These are phyloP conservation scores for Septoria linicola DNA, from an alignment of 2,329 filamentous ascomycete genomes.

Conservation along the genomic window DNA sequence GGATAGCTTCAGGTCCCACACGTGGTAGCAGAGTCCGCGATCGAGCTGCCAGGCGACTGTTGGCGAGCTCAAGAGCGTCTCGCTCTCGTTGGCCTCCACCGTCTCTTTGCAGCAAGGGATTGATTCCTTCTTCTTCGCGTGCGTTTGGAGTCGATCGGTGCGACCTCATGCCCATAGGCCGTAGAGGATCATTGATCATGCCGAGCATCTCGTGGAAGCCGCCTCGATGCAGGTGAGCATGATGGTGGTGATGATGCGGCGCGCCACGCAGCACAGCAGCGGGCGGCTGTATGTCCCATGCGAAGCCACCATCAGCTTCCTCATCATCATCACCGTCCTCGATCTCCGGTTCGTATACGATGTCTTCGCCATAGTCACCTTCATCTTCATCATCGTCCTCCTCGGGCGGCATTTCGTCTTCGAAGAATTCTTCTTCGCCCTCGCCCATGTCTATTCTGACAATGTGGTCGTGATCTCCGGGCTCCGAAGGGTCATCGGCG, in stretches of 20 bases:
- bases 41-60: slow-evolving; percentile 16
- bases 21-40: slow-evolving; percentile 29
- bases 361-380: slow-evolving; percentile 67
- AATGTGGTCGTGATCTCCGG: slow-evolving; percentile 38
- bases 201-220: slow-evolving; percentile 32
- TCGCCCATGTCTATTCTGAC: slow-evolving; percentile 45
- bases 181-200: slow-evolving; percentile 29
- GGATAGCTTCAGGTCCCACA: slow-evolving; percentile 21
- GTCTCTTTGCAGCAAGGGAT: slow-evolving; percentile 71
- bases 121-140: slow-evolving; percentile 74
- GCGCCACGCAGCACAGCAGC: slow-evolving; percentile 20
- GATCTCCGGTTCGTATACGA: slow-evolving; percentile 55
- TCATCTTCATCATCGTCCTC: slow-evolving; percentile 59
- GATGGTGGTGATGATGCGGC: slow-evolving; percentile 29
- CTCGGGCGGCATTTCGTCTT: slow-evolving; percentile 59
- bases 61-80: slow-evolving; percentile 8
- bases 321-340: slow-evolving; percentile 42
- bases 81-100: slow-evolving; percentile 12
- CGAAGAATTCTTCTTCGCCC: slow-evolving; percentile 51
- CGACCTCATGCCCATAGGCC: slow-evolving; percentile 22
- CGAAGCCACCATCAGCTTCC: slow-evolving; percentile 30
- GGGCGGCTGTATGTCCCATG: slow-evolving; percentile 28
- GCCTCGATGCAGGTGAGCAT: slow-evolving; percentile 29
- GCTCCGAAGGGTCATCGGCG: slow-evolving; percentile 38
- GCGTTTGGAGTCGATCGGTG: slow-evolving; percentile 38